Percentiles rank a stretch among this genome's conserved stretches.
Conservation (phyloP, 768 basidiomycete genomes). For the Galerina sulciceps region DNA sequence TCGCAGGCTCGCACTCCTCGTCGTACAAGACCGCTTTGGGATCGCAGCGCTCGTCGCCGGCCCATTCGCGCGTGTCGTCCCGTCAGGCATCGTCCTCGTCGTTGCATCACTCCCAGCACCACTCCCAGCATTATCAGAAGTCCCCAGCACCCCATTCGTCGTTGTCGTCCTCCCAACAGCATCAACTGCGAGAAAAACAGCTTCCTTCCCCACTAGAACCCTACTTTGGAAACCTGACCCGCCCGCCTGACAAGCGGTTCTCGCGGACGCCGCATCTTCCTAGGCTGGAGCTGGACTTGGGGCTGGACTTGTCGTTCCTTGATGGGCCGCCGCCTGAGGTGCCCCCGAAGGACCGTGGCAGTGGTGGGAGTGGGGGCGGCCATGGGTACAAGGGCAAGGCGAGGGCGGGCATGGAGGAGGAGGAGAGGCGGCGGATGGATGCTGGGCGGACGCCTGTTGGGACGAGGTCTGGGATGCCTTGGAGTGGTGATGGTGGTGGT, state of each 20-base stretch:
- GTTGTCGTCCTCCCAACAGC: neutral
- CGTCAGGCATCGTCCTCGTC: neutral
- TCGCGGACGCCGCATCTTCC: constrained; percentile 23
- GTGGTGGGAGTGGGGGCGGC: neutral
- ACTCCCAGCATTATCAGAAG: too few relatives aligned
- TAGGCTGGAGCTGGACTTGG: constrained; percentile 32
- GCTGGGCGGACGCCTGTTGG: constrained; percentile 19
- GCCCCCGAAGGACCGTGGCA: neutral
- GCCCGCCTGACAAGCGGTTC: constrained; percentile 17
- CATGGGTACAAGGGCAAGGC: constrained; percentile 7
- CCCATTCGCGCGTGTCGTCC: neutral
- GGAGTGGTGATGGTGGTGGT: constrained; percentile 2
- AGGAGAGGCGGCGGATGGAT: constrained; percentile 8
- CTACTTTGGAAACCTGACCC: constrained; percentile 12
- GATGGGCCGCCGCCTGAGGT: constrained; percentile 6
- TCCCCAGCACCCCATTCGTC: too few relatives aligned
- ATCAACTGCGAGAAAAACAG: neutral
- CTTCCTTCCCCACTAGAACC: constrained; percentile 7
- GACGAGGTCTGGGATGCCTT: neutral
- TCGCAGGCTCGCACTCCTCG: constrained; percentile 23
- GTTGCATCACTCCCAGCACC: neutral
- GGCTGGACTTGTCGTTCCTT: constrained; percentile 38
- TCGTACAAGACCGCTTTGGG: constrained; percentile 25
- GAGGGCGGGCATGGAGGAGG: constrained; percentile 3
- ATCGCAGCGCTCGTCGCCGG: constrained; percentile 2